A percentile compares a stretch with the other conserved stretches of the same genome.
Conservation (phyloP, 441 rosid genomes). For the Erodium texanum region DNA sequence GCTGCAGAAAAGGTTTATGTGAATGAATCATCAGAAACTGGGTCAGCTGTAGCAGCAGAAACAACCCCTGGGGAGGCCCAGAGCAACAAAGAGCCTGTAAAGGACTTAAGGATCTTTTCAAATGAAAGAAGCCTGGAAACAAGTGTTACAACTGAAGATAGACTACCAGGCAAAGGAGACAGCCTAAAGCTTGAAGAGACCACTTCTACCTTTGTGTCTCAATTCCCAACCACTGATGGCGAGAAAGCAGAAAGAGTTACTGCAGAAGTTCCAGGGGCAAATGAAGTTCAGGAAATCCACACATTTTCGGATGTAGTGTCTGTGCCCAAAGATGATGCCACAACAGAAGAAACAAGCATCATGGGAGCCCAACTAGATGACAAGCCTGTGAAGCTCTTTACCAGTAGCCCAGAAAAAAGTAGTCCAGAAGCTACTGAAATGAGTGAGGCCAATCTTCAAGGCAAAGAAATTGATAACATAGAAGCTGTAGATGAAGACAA, state of each 20-base stretch:
- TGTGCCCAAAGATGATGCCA: slow-evolving; percentile 2
- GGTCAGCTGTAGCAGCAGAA: too few relatives aligned
- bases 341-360: slow-evolving; percentile 15
- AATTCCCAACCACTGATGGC: too few relatives aligned
- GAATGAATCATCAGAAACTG: too few relatives aligned
- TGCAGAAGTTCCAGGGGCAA: slow-evolving; percentile 4
- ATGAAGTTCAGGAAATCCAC: slow-evolving; percentile 1
- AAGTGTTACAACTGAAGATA: too few relatives aligned
- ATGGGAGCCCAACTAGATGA: slow-evolving; percentile 20
- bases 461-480: slow-evolving; percentile 6
- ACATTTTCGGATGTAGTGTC: slow-evolving; percentile 5
- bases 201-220: too few relatives aligned
- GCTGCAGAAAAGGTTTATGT: too few relatives aligned
- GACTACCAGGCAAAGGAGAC: too few relatives aligned
- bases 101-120: too few relatives aligned
- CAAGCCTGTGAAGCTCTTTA: slow-evolving; percentile 10
- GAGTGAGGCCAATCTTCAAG: slow-evolving; percentile 18
- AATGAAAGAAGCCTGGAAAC: too few relatives aligned
- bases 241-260: not conserved
- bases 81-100: too few relatives aligned
- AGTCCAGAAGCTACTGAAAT: slow-evolving; percentile 13
- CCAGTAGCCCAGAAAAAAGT: slow-evolving; percentile 12
- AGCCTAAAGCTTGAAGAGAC: too few relatives aligned
- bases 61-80: too few relatives aligned
- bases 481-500: slow-evolving; percentile 17